These are phyloP conservation scores for Entophlyctis luteolus DNA, from an alignment of 192 early-diverging fungal genomes.

Conservation along the genomic window DNA sequence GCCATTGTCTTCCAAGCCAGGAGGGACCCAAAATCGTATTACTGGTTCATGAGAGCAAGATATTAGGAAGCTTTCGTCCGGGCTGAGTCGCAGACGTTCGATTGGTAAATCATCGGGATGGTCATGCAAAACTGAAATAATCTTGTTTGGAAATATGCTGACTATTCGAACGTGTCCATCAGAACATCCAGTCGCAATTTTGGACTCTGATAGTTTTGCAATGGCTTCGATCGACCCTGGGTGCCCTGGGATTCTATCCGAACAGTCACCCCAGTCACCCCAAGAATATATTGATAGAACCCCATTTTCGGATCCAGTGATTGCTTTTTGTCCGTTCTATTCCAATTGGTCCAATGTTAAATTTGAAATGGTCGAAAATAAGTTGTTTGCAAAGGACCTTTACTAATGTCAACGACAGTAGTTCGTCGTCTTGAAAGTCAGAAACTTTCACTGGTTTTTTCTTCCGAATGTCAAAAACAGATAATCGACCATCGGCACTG, in stretches of 20 bases:
- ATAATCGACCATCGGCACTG: constrained; percentile 87
- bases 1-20: constrained; percentile 33
- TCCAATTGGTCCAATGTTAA: no score
- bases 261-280: constrained; percentile 88
- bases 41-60: constrained; percentile 82
- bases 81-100: constrained; percentile 69
- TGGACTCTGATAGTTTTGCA: constrained; percentile 75
- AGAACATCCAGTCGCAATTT: constrained; percentile 82
- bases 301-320: constrained; percentile 89
- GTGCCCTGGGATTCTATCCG: constrained; percentile 92
- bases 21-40: constrained; percentile 78
- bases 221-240: constrained; percentile 86
- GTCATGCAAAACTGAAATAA: constrained; percentile 84
- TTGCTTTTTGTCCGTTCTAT: constrained; percentile 75
- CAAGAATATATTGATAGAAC: constrained; percentile 82
- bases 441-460: constrained; percentile 78
- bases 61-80: constrained; percentile 71
- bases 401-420: constrained; percentile 75
- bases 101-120: constrained; percentile 82
- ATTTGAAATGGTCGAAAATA: no score
- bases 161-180: constrained; percentile 86
- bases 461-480: constrained; percentile 88
- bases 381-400: constrained; percentile 45
- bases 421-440: constrained; percentile 93
- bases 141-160: constrained; percentile 84